Base-by-base conservation (phyloP, 2,329 filamentous ascomycete species). In the Dactylellina cionopaga region DNA sequence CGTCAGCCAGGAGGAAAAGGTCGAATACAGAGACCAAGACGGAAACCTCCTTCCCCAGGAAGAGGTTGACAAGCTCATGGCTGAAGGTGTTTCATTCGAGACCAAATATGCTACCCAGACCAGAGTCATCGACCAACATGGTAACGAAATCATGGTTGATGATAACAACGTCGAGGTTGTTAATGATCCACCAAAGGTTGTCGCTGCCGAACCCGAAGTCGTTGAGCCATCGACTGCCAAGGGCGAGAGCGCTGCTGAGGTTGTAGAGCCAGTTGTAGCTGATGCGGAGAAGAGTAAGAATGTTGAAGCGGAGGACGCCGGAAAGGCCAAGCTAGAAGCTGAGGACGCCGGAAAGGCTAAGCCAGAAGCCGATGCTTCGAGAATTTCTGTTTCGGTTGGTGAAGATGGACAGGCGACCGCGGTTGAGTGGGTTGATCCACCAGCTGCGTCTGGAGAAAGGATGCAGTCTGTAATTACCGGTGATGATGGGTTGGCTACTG, bases 81-180 rank as follows among this genome's bases (percentile, higher is more conserved):
- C 94, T 80, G 95, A 94, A 78, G 96, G 96, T 81, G 93, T 98
- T 70, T 92, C 92, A 78, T 97, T 99, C 83, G 89, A 96, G 83
- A 98, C 95, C 10, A 90, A 90, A 76, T 97, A 97, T 80, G 94
- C 98, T 84, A 97, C 94, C n/a, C 87, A 91, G 75, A 97, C 92
- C 6, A 89, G 92, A 66, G 81, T 98, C 63, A 84, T 96, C 39
- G 92, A 96, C 80, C 87, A 86, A 56, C 80, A 88, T 43, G 95
- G 93, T 70, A 92, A 93, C 75, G 91, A 96, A 78, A 81, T 96
- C n/a, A 79, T 80, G 9, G 76, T 82, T 22, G 55, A 71, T 3
- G 63, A 54, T 19, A 74, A 60, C 2, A 24, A 74, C 13, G 47
- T 68, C 62, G 74, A 74, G 33, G 64, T 63, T 5, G 55, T 64